phyloP scores from a whole-genome alignment of 2,329 filamentous ascomycete genomes.

The Hypoxylon rubiginosum region DNA sequence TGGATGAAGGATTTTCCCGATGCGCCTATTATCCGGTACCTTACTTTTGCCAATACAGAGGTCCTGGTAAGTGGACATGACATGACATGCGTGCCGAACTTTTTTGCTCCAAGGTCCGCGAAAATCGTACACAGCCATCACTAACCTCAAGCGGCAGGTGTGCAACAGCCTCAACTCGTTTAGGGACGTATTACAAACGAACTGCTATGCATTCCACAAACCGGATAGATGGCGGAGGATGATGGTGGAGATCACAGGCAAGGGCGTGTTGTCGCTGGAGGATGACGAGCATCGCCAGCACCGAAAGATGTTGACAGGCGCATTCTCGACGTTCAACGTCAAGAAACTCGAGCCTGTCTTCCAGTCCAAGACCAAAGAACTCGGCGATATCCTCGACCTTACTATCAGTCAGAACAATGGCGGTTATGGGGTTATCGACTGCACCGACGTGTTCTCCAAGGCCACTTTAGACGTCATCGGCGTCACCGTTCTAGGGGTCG shows the following conservation, averaged over 20 bases:
- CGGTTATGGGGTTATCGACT: conserved; percentile 12
- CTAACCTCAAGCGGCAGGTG: conserved; percentile 26
- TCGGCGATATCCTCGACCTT: conserved; percentile 18
- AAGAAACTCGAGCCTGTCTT: conserved; percentile 33
- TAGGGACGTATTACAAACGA: conserved; percentile 49
- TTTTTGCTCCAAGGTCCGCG: neutral
- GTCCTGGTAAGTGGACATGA: conserved; percentile 33
- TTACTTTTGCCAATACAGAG: conserved; percentile 48
- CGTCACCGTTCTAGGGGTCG: conserved; percentile 22
- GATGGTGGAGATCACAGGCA: conserved; percentile 28
- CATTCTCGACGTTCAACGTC: conserved; percentile 30
- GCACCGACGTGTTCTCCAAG: conserved; percentile 23
- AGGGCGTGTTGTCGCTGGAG: conserved; percentile 30
- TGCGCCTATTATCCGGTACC: conserved; percentile 50
- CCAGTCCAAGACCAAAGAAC: conserved; percentile 23
- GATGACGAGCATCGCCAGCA: conserved; percentile 28
- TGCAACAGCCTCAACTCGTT: conserved; percentile 46
- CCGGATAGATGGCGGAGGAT: conserved; percentile 28
- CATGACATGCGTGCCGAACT: too few species aligned
- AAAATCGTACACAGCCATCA: neutral
- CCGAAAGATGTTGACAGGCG: conserved; percentile 29
- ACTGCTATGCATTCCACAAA: conserved; percentile 45
- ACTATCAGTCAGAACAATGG: neutral
- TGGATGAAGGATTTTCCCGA: conserved; percentile 48
- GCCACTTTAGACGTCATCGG: conserved; percentile 29